These are phyloP conservation scores for Mycena venus DNA, from an alignment of 768 basidiomycete genomes.

Conservation along the genomic window DNA sequence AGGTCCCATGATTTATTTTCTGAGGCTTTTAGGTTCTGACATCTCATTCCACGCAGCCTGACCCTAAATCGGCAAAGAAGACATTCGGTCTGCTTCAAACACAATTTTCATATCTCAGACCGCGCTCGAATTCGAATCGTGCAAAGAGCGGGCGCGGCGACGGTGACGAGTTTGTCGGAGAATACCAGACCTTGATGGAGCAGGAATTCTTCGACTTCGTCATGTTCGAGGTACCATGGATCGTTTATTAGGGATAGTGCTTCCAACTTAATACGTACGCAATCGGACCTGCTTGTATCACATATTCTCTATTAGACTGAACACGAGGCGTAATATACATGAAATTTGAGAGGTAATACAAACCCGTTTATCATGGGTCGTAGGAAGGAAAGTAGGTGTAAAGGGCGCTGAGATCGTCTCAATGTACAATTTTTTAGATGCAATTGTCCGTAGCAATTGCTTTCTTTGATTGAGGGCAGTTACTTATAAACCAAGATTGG, in stretches of 20 bases:
- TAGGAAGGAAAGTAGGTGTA: conserved; percentile 29
- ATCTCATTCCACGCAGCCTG: conserved; percentile 68
- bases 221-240: conserved; percentile 93
- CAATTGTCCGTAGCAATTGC: conserved; percentile 19
- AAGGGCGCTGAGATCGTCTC: conserved; percentile 14
- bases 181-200: conserved; percentile 94
- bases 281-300: conserved; percentile 47
- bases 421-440: conserved; percentile 31
- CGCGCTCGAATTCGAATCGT: conserved; percentile 75
- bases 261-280: conserved; percentile 21
- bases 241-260: conserved; percentile 65
- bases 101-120: conserved; percentile 86
- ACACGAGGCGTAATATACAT: conserved; percentile 39
- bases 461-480: conserved; percentile 24
- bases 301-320: conserved; percentile 60
- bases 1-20: conserved; percentile 58
- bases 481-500: conserved; percentile 79
- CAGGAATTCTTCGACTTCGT: conserved; percentile 98
- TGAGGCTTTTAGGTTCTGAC: conserved; percentile 1
- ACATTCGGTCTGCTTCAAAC: conserved; percentile 77
- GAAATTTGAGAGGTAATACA: conserved; percentile 40
- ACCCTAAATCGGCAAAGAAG: conserved; percentile 87
- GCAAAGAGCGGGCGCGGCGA: conserved; percentile 56
- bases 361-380: conserved; percentile 26
- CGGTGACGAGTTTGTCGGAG: conserved; percentile 84